Percentiles rank a stretch among this genome's conserved stretches.
phyloP scores from a whole-genome alignment of 768 basidiomycete species.

The Clathrus columnatus region DNA sequence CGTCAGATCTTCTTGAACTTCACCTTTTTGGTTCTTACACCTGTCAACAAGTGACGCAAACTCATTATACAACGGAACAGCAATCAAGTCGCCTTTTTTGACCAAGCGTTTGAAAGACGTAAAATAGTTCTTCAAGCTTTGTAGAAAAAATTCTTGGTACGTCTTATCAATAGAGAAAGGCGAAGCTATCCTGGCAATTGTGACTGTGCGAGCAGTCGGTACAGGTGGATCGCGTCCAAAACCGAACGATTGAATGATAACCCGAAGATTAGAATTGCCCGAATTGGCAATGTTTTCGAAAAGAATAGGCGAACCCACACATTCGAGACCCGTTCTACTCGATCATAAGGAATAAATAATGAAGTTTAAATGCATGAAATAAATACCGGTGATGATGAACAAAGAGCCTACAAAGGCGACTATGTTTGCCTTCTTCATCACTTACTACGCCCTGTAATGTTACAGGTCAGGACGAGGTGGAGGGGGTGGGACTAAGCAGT shows the following conservation, averaged over 20 bases:
- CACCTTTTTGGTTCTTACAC: conserved; percentile 18
- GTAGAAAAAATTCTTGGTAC: conserved; percentile 55
- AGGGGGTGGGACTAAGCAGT: neutral
- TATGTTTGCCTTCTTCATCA: conserved; percentile 25
- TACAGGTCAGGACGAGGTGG: conserved; percentile 10
- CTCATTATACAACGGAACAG: conserved; percentile 53
- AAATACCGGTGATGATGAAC: conserved; percentile 34
- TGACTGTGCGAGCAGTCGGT: conserved; percentile 60
- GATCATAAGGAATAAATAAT: conserved; percentile 1
- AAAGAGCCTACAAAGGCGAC: conserved; percentile 49
- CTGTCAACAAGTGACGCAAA: conserved; percentile 18
- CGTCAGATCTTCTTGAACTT: conserved; percentile 17
- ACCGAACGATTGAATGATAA: conserved; percentile 44
- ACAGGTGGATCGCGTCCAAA: conserved; percentile 53
- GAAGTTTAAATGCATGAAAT: conserved; percentile 5
- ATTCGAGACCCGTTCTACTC: conserved; percentile 9
- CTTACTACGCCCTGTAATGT: conserved; percentile 43
- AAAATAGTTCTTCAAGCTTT: conserved; percentile 58
- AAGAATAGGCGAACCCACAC: conserved; percentile 40
- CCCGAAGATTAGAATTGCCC: conserved; percentile 15
- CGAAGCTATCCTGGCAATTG: conserved; percentile 74
- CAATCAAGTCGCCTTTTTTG: conserved; percentile 67
- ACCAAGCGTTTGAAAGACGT: conserved; percentile 43
- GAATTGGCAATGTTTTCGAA: conserved; percentile 38
- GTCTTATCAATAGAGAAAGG: conserved; percentile 55